Conservation (phyloP, 371 early-diverging fungal genomes). For the Mortierella sp. region DNA sequence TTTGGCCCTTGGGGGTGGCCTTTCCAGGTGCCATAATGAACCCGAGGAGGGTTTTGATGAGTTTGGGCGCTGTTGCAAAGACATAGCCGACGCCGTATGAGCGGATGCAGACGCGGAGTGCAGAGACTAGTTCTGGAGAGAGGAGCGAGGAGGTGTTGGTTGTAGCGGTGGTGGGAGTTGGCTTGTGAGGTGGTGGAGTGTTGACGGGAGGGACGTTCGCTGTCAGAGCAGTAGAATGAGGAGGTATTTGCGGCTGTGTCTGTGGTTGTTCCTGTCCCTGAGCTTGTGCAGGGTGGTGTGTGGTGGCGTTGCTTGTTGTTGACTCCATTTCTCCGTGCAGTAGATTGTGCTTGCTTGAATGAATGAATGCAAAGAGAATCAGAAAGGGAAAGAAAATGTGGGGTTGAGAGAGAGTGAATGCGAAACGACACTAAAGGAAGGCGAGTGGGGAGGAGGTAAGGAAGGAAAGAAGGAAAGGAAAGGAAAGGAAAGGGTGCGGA, state of each 20-base stretch:
- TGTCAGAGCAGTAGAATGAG: background rate
- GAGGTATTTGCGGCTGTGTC: background rate
- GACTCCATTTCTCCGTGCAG: background rate
- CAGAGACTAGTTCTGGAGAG: slow-evolving; percentile 39
- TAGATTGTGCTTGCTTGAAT: background rate
- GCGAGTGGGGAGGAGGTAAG: background rate
- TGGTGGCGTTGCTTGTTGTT: background rate
- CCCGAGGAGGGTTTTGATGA: slow-evolving; percentile 45
- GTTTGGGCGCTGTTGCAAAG: slow-evolving; percentile 55
- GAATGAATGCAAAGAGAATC: background rate
- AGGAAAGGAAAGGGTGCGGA: background rate
- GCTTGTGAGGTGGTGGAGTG: background rate
- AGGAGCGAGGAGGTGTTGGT: background rate
- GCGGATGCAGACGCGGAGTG: slow-evolving; percentile 52
- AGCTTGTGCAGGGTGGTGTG: background rate
- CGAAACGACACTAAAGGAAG: background rate
- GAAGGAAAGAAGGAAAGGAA: background rate
- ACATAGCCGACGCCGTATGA: slow-evolving; percentile 55
- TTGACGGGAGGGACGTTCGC: background rate
- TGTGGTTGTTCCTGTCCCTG: background rate
- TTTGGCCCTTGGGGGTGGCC: slow-evolving; percentile 32
- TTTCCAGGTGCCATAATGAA: slow-evolving; percentile 46
- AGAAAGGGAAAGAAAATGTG: background rate
- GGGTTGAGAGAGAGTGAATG: background rate
- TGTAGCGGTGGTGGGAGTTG: background rate